Evolutionary conservation across 2,329 filamentous ascomycete genomes (phyloP).

Genomic region (Coniochaeta hoffmannii): DNA sequence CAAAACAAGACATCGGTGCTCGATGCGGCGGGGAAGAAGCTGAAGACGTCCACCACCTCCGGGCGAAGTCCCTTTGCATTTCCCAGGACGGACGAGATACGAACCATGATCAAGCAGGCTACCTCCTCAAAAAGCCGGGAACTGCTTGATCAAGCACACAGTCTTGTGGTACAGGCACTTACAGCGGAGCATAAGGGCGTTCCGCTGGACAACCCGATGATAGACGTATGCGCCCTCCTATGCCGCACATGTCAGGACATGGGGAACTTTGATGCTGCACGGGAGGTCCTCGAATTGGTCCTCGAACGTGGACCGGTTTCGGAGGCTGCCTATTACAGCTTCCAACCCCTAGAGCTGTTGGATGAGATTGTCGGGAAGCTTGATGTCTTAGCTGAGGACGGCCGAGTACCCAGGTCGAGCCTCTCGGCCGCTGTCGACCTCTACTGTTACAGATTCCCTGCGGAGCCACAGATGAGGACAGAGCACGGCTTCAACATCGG

Average conservation of each 20-base stretch:
- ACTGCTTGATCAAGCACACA: neutral
- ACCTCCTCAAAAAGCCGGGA: neutral
- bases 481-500: slow-evolving; percentile 13
- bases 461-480: slow-evolving; percentile 7
- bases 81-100: slow-evolving; percentile 9
- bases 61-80: slow-evolving; percentile 2
- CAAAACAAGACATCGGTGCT: neutral
- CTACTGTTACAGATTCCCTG: slow-evolving; percentile 22
- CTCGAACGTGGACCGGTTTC: slow-evolving; percentile 19
- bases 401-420: neutral
- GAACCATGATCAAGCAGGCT: slow-evolving; percentile 7
- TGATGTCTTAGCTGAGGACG: neutral
- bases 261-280: slow-evolving; percentile 23
- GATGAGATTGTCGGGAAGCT: slow-evolving; percentile 15
- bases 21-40: neutral
- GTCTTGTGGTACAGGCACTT: neutral
- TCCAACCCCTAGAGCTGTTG: slow-evolving; percentile 26
- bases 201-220: slow-evolving; percentile 7
- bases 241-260: slow-evolving; percentile 23
- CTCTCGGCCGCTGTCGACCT: slow-evolving; percentile 20
- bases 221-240: slow-evolving; percentile 20
- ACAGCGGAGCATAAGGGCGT: neutral
- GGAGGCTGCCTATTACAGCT: slow-evolving; percentile 26
- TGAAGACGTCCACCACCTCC: neutral
- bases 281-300: slow-evolving; percentile 20